Base-by-base conservation (phyloP, 139 green algal species). In the Zygnema cylindricum region DNA sequence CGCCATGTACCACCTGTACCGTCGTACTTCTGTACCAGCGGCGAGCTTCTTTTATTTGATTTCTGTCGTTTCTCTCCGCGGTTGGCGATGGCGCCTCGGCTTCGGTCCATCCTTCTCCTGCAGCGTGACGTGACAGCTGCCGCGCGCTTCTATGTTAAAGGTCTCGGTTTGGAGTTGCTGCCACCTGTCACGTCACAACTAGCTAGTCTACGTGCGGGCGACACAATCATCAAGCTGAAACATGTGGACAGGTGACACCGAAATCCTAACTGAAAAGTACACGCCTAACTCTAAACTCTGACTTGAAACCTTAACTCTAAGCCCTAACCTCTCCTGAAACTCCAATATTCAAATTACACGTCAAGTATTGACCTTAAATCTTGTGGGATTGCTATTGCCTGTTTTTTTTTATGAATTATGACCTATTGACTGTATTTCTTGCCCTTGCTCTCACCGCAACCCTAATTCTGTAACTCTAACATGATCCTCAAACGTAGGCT, bases 121-220 rank as follows among this genome's bases (percentile, higher is more conserved):
- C 93, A 96, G 81, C 86, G 91, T 0, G 93, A 97, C 82, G 91
- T 97, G 1, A 86, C 92, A 1, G 91, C 85, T 43, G 95, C 95
- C 0, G 91, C 92, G 25, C 79, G 81, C 0, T 97, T 97, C 55
- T 97, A 96, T 75, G 87, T 73, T 7, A 78, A 96, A 36, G 95
- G 95, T 32, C 36, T 97, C 23, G 95, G 95, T 2, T 76, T 97
- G 55, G 36, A 43, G 1, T 75, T 96, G 7, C 86, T 71, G 2
- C 49, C 49, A 16, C 88, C 95, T n/a, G 87, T 94, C 39, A 96
- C 95, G 0, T 93, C 96, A 40, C 82, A 89, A 0, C 97, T 93
- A 92, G 95, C 95, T n/a, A 54, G 89, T 54, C 33, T 90, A 43
- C 82, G 85, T 33, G 77, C 86, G 30, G 86, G 86, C 23, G n/a